Evolutionary conservation across 2,329 filamentous ascomycete genomes (phyloP).

Genomic region (Trichophyton verrucosum): DNA sequence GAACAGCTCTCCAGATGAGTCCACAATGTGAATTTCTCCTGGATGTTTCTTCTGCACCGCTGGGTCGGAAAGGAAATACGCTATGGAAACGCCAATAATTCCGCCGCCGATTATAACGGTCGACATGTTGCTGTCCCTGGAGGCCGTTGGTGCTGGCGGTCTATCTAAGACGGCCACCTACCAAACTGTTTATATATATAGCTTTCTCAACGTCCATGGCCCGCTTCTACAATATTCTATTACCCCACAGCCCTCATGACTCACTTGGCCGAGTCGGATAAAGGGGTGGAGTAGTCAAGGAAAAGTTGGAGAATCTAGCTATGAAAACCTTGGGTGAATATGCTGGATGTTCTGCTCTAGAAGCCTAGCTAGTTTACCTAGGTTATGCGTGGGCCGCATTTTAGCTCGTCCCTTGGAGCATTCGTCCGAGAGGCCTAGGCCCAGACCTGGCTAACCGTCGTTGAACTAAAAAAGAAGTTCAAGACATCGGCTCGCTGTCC

Average conservation of each 20-base stretch:
- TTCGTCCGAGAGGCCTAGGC: background rate
- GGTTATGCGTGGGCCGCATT: background rate
- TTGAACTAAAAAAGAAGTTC: background rate
- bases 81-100: constrained; percentile 57
- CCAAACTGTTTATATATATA: background rate
- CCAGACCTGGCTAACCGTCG: background rate
- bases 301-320: background rate
- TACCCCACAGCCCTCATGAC: background rate
- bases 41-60: constrained; percentile 14
- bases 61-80: constrained; percentile 54
- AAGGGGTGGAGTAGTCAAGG: background rate
- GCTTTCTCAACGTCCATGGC: background rate
- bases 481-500: background rate
- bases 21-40: constrained; percentile 44
- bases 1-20: constrained; percentile 50
- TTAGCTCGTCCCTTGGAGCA: background rate
- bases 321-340: background rate
- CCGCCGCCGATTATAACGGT: constrained; percentile 58
- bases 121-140: constrained; percentile 23
- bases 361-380: no score
- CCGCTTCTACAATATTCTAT: background rate
- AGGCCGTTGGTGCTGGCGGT: no score
- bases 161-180: no score
- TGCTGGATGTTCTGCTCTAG: background rate
- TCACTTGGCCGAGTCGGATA: background rate